Evolutionary conservation across 2,329 filamentous ascomycete species (phyloP).

Genomic region (Aureobasidium melanogenum): DNA sequence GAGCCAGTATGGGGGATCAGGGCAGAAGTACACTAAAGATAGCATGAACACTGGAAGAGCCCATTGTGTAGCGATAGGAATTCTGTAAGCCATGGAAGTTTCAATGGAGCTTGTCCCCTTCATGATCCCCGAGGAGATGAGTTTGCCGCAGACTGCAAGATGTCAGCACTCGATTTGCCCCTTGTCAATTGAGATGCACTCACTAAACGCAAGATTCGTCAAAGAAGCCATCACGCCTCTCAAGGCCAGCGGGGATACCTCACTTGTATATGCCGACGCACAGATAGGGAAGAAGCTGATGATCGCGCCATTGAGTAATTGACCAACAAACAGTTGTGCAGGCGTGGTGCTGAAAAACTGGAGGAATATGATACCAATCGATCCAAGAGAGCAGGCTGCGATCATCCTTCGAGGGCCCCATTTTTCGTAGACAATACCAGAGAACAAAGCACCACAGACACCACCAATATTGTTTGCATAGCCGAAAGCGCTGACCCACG

Average conservation of each 20-base stretch:
- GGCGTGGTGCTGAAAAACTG: constrained; percentile 7
- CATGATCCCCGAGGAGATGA: constrained; percentile 40
- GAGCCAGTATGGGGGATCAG: constrained; percentile 29
- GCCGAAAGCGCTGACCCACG: constrained; percentile 10
- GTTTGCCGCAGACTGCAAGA: constrained; percentile 46
- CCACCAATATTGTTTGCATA: constrained; percentile 12
- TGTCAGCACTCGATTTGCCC: background rate
- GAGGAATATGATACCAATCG: background rate
- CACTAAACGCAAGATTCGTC: constrained; percentile 50
- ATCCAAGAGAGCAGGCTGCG: background rate
- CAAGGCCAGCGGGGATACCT: constrained; percentile 52
- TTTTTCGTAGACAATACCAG: constrained; percentile 1
- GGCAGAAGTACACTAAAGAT: constrained; percentile 21
- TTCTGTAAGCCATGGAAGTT: constrained; percentile 34
- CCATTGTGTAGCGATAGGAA: constrained; percentile 38
- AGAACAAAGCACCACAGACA: background rate
- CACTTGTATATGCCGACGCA: constrained; percentile 55
- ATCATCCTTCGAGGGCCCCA: constrained; percentile 11
- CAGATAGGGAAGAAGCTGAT: constrained; percentile 43
- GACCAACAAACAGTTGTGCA: background rate
- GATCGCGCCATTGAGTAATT: constrained; percentile 6
- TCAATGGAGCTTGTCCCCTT: constrained; percentile 26
- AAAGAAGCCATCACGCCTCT: constrained; percentile 51
- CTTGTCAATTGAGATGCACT: background rate
- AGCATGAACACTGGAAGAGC: constrained; percentile 32